Evolutionary conservation across 352 stramenopile genomes (phyloP).

Genomic region (Pythium coloratum): DNA sequence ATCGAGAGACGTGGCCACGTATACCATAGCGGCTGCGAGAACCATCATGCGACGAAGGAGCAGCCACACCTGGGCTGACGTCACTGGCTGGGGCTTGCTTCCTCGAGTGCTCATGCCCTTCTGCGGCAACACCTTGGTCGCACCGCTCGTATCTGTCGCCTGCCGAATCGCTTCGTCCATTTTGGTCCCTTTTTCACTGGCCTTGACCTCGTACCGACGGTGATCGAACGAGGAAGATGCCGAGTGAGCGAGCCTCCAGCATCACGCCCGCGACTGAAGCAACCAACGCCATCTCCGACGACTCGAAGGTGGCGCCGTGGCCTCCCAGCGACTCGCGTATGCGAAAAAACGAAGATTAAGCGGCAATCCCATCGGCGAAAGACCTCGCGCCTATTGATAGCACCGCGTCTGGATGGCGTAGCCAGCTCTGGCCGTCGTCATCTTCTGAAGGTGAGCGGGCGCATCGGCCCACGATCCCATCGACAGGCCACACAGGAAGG

Average conservation of each 20-base stretch:
- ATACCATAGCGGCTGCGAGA: constrained; percentile 12
- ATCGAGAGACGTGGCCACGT: constrained; percentile 9
- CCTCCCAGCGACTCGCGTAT: no score
- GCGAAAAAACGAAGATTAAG: no score
- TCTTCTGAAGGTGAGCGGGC: background rate
- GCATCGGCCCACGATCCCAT: no score
- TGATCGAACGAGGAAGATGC: background rate
- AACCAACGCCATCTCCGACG: no score
- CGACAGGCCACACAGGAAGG: no score
- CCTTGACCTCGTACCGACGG: no score
- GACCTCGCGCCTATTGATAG: background rate
- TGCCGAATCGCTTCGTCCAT: constrained; percentile 19
- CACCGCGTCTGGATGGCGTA: background rate
- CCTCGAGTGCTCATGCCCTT: background rate
- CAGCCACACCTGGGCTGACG: constrained; percentile 12
- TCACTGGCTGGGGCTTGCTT: background rate
- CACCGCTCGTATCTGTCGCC: background rate
- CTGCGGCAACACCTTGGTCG: constrained; percentile 18
- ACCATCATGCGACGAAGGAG: constrained; percentile 13
- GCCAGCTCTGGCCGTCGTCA: background rate
- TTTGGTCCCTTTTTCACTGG: no score
- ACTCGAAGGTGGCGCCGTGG: background rate
- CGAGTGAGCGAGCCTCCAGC: background rate
- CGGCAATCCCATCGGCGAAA: no score
- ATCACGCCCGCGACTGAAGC: background rate